Base-by-base conservation (phyloP, 108 stramenopile species). In the Nitzschia palea region DNA sequence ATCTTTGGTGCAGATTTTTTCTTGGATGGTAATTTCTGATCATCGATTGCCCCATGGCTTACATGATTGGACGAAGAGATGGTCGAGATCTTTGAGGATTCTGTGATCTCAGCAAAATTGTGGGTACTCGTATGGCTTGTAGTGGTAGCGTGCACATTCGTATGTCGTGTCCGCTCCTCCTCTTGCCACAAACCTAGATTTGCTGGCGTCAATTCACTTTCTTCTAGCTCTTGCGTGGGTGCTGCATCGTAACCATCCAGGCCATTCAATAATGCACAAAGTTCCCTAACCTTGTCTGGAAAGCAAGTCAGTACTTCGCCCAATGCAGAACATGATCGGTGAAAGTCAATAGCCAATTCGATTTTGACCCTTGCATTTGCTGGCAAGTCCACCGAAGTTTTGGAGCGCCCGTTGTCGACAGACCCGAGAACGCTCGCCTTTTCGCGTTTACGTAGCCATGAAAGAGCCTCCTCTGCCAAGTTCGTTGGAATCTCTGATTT, bases 271-370 rank as follows among this genome's bases (percentile, higher is more conserved):
- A 90, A 17, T 0, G 56, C 65, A 43, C 83, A 85, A 1, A 93
- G 68, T 37, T 60, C 48, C 18, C 29, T 34, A 25, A 86, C 77
- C 57, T 60, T 76, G 8, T 86, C 73, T 29, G 85, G 79, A 54
- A 78, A 78, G 42, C 84, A 88, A 20, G 75, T 76, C 15, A 90
- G 82, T 15, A 74, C 55, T 59, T 94, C 92, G 10, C 81, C 89
- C 42, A 93, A 74, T 6, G 58, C 40, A 53, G 55, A 57, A 55
- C 80, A 74, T 0, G 35, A 30, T 17, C 44, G 26, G 59, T 88
- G 64, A 53, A 93, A 89, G 15, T 50, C n/a, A 26, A 81, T 48
- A 1, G 87, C 91, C 31, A 56, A 67, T n/a, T 32, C 12, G 4
- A 82, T 47, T 17, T 74, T 82, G 28, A 52, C 10, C 28, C 22